phyloP scores from a whole-genome alignment of 257 asterid genomes.

The Capsicum chinense region DNA sequence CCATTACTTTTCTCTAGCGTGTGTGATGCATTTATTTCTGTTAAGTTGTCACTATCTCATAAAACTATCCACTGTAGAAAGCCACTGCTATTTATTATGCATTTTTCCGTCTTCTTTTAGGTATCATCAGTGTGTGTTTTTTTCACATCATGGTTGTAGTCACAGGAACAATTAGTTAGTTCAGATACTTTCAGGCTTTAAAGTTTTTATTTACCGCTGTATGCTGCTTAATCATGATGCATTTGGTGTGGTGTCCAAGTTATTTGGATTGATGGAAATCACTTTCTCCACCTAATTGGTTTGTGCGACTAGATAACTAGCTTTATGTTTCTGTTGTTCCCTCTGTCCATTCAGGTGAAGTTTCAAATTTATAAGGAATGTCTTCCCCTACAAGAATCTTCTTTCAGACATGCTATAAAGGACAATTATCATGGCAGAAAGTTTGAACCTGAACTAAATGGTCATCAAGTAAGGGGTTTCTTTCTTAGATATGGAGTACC shows the following conservation, averaged over 20 bases:
- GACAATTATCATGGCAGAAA: constrained; percentile 63
- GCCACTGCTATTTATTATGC: constrained; percentile 6
- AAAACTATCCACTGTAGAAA: neutral
- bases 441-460: constrained; percentile 74
- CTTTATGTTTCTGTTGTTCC: constrained; percentile 32
- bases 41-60: neutral
- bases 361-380: constrained; percentile 68
- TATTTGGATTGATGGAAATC: neutral
- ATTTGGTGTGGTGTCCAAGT: constrained; percentile 11
- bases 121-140: neutral
- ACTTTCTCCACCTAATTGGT: constrained; percentile 6
- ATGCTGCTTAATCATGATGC: neutral
- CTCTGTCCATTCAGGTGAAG: constrained; percentile 63
- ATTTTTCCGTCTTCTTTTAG: neutral
- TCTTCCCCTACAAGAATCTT: constrained; percentile 69
- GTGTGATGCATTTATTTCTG: neutral
- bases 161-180: constrained; percentile 12
- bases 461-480: constrained; percentile 55
- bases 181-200: neutral
- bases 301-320: neutral
- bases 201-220: neutral
- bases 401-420: constrained; percentile 55
- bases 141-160: neutral
- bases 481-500: constrained; percentile 14
- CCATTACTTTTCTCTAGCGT: neutral